phyloP scores from a whole-genome alignment of 306 rosid genomes.

The Cajanus cajan region DNA sequence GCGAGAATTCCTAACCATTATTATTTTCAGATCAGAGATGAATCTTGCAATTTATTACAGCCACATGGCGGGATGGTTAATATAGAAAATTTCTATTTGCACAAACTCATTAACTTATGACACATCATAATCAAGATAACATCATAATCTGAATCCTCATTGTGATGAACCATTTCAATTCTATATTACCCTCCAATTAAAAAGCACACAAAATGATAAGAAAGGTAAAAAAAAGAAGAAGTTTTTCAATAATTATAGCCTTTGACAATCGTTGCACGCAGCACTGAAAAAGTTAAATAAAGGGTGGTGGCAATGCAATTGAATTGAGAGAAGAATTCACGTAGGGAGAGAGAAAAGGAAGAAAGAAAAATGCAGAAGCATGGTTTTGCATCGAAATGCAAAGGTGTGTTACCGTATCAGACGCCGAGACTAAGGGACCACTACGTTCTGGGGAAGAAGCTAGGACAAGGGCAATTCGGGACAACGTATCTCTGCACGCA shows the following conservation, averaged over 20 bases:
- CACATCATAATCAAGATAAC: not conserved
- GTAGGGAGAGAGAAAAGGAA: not conserved
- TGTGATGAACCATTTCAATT: too few species aligned
- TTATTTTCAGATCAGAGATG: not conserved
- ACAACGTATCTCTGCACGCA: constrained; percentile 72
- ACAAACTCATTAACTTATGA: not conserved
- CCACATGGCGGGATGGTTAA: not conserved
- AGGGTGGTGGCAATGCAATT: too few species aligned
- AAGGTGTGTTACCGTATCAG: constrained; percentile 63
- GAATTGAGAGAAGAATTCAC: too few species aligned
- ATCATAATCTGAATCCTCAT: not conserved
- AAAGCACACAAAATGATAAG: too few species aligned
- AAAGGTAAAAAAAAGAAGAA: too few species aligned
- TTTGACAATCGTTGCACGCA: too few species aligned
- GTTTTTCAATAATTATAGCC: too few species aligned
- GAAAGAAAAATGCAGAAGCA: constrained; percentile 45
- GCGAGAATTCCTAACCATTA: not conserved
- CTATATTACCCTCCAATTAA: too few species aligned
- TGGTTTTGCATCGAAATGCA: constrained; percentile 30
- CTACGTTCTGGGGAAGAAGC: constrained; percentile 77
- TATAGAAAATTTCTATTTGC: not conserved
- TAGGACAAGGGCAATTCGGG: constrained; percentile 85
- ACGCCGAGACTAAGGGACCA: constrained; percentile 72
- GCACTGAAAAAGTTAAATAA: too few species aligned
- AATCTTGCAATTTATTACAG: not conserved